Base-by-base conservation (phyloP, 2,329 filamentous ascomycete species). In the Talaromyces rugulosus region DNA sequence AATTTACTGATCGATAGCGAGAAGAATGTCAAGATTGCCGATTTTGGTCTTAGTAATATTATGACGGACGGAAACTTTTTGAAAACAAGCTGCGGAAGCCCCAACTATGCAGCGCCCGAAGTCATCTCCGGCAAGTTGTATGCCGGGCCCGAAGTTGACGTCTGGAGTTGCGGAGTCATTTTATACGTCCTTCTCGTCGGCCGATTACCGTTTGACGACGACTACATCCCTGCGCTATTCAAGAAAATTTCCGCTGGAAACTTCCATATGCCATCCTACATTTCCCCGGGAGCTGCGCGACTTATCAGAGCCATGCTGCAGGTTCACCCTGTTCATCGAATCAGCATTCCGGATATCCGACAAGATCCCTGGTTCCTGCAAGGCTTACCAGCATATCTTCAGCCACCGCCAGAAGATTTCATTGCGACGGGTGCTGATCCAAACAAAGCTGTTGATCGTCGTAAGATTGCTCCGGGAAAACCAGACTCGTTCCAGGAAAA, bases 11-110 rank as follows among this genome's bases (percentile, higher is more conserved):
- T 99, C 58, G 95, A 99, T 78, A 91, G 96, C 67, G 89, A 96
- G 63, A 89, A 96, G 72, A 97, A 99, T 71, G 94, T 99, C 78
- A 99, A 99, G 81, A 99, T 99, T 79, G 95, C 95, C 70, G 95
- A 99, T 78, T 99, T 99, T 69, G 95, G 95, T 62, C 83, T 99
- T 62, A 98, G 94, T 81, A 99, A 99, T 75, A 99, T 99, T 79
- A 99, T 99, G 95, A 98, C 95, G 0, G 95, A 99, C 74, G 95
- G 95, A 30, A 99, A 99, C 75, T 99, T 99, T 74, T 85, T 99
- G 71, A 98, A 97, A 80, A 99, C 95, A 1, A 98, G 93, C 74
- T 99, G 95, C 71, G 95, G 95, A 59, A 98, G 94, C 73, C 95
- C 95, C 50, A 99, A 99, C 77, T 99, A 99, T 76, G 95, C 95